Conservation (phyloP, 2,329 filamentous ascomycete genomes). For the Fusarium oxysporum region DNA sequence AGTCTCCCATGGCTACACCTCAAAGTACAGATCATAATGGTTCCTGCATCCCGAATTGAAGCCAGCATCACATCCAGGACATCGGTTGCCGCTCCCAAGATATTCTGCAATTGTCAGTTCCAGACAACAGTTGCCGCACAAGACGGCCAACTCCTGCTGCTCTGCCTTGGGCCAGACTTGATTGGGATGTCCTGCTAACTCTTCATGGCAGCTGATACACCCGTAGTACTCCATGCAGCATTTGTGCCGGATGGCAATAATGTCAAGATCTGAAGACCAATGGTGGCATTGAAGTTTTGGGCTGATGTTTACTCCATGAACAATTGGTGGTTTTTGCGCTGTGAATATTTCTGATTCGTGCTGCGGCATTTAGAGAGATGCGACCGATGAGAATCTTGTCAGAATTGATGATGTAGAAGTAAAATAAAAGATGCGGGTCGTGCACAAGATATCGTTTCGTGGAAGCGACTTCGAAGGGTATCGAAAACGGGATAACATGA, state of each 20-base stretch:
- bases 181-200: slow-evolving; percentile 1
- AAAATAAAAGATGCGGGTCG: too few relatives aligned
- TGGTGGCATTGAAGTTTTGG: slow-evolving; percentile 13
- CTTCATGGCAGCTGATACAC: slow-evolving; percentile 23
- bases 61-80: slow-evolving; percentile 5
- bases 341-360: background rate
- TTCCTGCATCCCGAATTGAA: slow-evolving; percentile 25
- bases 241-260: slow-evolving; percentile 18
- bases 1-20: background rate
- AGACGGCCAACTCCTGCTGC: slow-evolving; percentile 5
- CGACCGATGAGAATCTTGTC: fast-evolving
- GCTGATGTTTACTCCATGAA: slow-evolving; percentile 5
- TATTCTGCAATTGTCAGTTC: slow-evolving; percentile 9
- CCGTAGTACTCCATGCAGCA: slow-evolving; percentile 22
- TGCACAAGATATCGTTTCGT: too few relatives aligned
- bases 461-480: too few relatives aligned
- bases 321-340: background rate
- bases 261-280: slow-evolving; percentile 22
- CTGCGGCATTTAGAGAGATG: slow-evolving; percentile 8
- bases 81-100: background rate
- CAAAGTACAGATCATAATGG: slow-evolving; percentile 19
- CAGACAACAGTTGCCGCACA: slow-evolving; percentile 5
- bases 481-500: background rate
- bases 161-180: slow-evolving; percentile 7
- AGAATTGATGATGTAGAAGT: too few relatives aligned